Evolutionary conservation across 108 stramenopile genomes (phyloP), one percentile per base, ranked within the genome.

Genomic region (Cylindrotheca closterium): DNA sequence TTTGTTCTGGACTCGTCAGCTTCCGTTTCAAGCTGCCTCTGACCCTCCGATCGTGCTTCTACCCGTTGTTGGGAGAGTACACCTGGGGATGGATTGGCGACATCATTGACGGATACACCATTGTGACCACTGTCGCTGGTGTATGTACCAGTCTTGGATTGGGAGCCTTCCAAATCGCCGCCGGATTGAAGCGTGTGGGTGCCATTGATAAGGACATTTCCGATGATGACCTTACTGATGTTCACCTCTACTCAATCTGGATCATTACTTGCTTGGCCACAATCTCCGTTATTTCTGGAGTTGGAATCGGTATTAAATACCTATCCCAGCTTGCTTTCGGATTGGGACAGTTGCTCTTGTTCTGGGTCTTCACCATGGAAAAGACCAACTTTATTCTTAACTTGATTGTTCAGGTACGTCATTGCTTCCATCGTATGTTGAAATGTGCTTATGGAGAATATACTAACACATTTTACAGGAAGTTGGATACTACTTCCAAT

Each of bases 71-170:
- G 22, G 86, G 86, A n/a, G 74, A 79, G 10, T 77, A 81, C 57
- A 63, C 63, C 28, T 81, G 78, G 80, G 86, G 86, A 51, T 87
- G 81, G 79, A 67, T 78, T 8, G 86, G 86, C 2, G 86, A 87
- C 57, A 29, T 80, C 46, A 68, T 83, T 57, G 86, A 87, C 64
- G 77, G 68, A 17, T 79, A 65, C 62, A 67, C 79, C 5, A 76
- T 87, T 55, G 78, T 87, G 24, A 71, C 70, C 54, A 80, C 73
- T 25, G 79, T 86, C 15, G 55, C 78, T 27, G 82, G 86, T 48
- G 80, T 83, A 47, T 87, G 81, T 47, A 87, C 82, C 17, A 56
- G 48, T 47, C 82, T 83, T 21, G 82, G 85, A 22, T 58, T 86
- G 18, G 85, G 85, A 10, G 69, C 75, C 30, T 61, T 77, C 29